These are phyloP conservation scores for Halteria grandinella DNA, from an alignment of 73 alveolate genomes.

Conservation along the genomic window DNA sequence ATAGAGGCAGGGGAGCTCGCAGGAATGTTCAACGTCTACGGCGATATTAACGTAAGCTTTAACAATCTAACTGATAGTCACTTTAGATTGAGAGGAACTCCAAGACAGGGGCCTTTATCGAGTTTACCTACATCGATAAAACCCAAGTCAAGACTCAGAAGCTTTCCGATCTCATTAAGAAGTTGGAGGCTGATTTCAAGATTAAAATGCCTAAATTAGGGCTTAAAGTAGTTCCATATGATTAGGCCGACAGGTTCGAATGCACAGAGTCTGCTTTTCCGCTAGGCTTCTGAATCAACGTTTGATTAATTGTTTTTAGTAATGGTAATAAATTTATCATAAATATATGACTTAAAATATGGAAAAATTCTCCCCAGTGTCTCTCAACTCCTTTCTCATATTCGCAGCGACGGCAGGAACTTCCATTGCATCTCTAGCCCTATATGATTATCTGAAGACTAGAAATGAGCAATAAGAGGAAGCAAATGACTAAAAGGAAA, in stretches of 20 bases:
- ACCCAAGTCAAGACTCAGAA: not conserved
- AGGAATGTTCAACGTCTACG: constrained; percentile 3
- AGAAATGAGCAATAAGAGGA: too few relatives aligned
- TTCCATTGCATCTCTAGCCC: too few relatives aligned
- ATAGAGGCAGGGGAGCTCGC: not conserved
- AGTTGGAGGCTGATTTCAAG: not conserved
- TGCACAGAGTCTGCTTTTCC: too few relatives aligned
- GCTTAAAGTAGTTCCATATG: not conserved
- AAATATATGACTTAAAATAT: too few relatives aligned
- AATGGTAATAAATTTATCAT: too few relatives aligned
- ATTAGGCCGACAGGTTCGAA: constrained; percentile 17
- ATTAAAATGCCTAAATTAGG: not conserved
- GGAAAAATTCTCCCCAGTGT: too few relatives aligned
- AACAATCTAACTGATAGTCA: not conserved
- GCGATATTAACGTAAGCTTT: constrained; percentile 40
- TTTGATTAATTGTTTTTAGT: too few relatives aligned
- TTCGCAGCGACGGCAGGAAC: too few relatives aligned
- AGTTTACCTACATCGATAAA: constrained; percentile 11
- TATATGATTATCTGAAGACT: too few relatives aligned
- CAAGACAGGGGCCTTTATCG: not conserved
- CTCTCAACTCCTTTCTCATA: too few relatives aligned
- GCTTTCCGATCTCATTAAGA: not conserved
- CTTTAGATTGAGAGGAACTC: not conserved
- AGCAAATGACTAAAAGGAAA: too few relatives aligned
- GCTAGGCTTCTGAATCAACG: too few relatives aligned